A percentile compares a stretch with the other conserved stretches of the same genome.
phyloP scores from a whole-genome alignment of 495 filamentous ascomycete genomes.

The Corynascus novoguineensis region DNA sequence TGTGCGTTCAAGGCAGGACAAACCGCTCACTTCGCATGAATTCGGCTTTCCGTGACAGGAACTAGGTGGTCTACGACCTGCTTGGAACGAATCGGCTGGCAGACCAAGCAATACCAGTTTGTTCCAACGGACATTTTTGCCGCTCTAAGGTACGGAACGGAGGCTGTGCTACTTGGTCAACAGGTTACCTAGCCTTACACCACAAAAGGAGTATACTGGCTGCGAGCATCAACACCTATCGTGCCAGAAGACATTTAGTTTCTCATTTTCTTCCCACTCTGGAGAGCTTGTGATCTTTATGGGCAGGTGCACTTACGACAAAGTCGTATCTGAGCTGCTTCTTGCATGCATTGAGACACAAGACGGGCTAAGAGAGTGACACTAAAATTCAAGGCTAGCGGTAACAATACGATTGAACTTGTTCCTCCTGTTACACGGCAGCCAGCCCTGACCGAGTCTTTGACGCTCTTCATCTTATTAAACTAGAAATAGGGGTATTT shows the following conservation, averaged over 20 bases:
- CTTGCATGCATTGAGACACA: not conserved
- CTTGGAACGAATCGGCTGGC: no score
- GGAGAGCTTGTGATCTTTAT: not conserved
- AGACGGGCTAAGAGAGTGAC: not conserved
- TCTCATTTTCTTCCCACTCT: not conserved
- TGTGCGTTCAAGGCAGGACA: not conserved
- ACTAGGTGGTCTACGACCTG: no score
- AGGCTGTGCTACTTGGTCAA: no score
- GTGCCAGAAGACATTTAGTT: not conserved
- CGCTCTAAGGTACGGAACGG: no score
- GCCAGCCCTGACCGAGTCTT: not conserved
- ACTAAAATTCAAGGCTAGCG: no score
- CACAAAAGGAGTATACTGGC: no score
- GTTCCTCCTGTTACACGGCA: not conserved
- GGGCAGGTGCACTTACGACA: no score
- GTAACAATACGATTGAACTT: not conserved
- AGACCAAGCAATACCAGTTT: no score
- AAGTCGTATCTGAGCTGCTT: not conserved
- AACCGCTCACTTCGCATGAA: not conserved
- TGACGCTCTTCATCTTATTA: not conserved
- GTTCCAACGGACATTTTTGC: no score
- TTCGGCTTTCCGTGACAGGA: not conserved
- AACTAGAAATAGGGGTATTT: no score
- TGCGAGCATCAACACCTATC: no score
- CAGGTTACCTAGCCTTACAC: no score